These are phyloP conservation scores for Benincasa hispida DNA, from an alignment of 306 rosid species.

Conservation along the genomic window DNA sequence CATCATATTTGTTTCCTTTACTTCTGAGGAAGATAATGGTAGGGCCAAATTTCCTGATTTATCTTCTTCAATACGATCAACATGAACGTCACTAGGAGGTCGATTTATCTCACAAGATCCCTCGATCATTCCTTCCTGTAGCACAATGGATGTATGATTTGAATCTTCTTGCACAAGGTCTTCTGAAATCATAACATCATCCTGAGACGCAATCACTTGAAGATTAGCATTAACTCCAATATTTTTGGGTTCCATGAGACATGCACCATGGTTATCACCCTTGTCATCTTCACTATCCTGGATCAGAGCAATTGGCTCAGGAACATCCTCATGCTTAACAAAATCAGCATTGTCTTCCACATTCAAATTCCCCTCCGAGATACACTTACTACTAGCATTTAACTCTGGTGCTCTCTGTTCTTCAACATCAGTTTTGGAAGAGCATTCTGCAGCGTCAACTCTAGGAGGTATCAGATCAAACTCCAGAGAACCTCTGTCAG, in stretches of 20 bases:
- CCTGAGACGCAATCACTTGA: constrained; percentile 1
- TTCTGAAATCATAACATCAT: background rate
- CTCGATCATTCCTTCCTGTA: background rate
- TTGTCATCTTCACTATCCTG: constrained; percentile 2
- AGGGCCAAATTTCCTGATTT: background rate
- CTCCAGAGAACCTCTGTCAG: background rate
- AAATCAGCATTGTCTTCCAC: background rate
- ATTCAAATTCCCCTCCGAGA: background rate
- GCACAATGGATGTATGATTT: background rate
- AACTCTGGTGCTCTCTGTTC: background rate
- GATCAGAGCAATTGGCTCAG: constrained; percentile 5
- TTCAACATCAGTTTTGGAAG: constrained; percentile 11
- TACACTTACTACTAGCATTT: background rate
- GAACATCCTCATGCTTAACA: background rate
- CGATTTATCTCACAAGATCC: background rate
- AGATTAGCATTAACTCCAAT: background rate
- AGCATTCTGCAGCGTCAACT: constrained; percentile 15
- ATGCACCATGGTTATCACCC: constrained; percentile 7
- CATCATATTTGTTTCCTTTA: background rate
- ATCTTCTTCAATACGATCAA: background rate
- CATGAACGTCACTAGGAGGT: background rate
- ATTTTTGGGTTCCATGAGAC: constrained; percentile 16
- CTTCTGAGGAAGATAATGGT: background rate
- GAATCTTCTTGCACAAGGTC: background rate
- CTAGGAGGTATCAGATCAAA: background rate